These are phyloP conservation scores for barley (Hordeum vulgare) DNA, from an alignment of 176 grass and related monocot species.

Conservation along the genomic window DNA sequence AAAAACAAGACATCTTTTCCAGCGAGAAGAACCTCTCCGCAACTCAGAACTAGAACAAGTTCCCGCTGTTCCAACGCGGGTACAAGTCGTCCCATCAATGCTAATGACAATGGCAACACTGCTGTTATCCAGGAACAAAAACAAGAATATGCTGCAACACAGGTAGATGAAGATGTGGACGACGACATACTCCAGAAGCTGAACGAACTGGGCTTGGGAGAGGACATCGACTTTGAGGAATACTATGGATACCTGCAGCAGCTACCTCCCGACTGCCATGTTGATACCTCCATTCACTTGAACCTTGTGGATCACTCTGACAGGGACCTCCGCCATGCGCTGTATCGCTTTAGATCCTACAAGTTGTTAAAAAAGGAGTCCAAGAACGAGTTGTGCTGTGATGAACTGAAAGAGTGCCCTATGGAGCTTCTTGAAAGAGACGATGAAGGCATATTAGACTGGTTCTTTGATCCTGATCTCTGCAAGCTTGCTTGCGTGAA, in stretches of 20 bases:
- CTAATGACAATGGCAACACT: background rate
- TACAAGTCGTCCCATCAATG: background rate
- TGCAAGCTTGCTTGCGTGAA: background rate
- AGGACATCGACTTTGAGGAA: background rate
- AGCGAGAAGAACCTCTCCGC: background rate
- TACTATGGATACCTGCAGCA: background rate
- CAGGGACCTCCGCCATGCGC: background rate
- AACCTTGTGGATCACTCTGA: background rate
- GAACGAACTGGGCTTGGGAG: background rate
- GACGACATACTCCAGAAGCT: background rate
- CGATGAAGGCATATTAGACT: background rate
- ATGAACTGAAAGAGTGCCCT: background rate
- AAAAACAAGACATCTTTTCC: background rate
- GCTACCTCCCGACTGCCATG: background rate
- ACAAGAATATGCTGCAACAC: background rate
- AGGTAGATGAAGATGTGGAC: background rate
- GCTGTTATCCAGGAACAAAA: background rate
- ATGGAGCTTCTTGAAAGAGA: background rate
- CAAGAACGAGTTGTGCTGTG: background rate
- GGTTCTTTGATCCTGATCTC: background rate
- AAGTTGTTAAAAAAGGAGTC: background rate
- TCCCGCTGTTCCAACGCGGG: background rate
- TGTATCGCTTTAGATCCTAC: constrained; percentile 12
- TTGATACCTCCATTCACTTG: background rate
- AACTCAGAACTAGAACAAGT: background rate